phyloP scores from a whole-genome alignment of 306 rosid genomes.

The Prunus salicina region DNA sequence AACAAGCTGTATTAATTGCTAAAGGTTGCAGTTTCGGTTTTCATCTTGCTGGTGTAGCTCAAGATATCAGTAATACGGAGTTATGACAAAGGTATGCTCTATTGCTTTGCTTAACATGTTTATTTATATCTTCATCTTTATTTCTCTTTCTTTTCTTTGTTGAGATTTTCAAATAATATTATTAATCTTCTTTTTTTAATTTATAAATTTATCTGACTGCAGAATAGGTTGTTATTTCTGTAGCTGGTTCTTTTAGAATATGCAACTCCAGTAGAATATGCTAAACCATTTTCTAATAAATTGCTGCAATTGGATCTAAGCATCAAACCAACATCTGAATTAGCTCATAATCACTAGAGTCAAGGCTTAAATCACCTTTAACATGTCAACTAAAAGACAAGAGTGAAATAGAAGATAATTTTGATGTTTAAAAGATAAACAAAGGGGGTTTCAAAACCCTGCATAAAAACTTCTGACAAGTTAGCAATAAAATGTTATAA shows the following conservation, averaged over 20 bases:
- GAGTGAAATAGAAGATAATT: neutral
- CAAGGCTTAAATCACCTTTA: conserved; percentile 12
- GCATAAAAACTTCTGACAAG: neutral
- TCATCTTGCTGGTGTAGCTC: neutral
- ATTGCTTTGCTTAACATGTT: neutral
- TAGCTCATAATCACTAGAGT: conserved; percentile 5
- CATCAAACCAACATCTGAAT: conserved; percentile 12
- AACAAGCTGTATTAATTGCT: neutral
- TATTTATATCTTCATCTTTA: neutral
- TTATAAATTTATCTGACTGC: too few species aligned
- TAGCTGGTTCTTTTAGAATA: neutral
- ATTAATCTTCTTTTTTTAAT: too few species aligned
- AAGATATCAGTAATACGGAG: too few species aligned
- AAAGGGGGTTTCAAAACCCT: neutral
- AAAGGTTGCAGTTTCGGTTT: neutral
- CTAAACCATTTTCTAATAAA: conserved; percentile 15
- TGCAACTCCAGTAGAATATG: neutral
- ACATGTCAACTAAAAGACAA: conserved; percentile 5
- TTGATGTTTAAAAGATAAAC: neutral
- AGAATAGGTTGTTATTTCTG: too few species aligned
- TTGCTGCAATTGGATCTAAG: conserved; percentile 20
- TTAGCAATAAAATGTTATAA: neutral
- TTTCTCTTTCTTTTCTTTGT: neutral
- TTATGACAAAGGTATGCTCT: neutral
- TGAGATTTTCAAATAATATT: too few species aligned